phyloP scores from a whole-genome alignment of 2,329 filamentous ascomycete species.

The Polychaeton citri region DNA sequence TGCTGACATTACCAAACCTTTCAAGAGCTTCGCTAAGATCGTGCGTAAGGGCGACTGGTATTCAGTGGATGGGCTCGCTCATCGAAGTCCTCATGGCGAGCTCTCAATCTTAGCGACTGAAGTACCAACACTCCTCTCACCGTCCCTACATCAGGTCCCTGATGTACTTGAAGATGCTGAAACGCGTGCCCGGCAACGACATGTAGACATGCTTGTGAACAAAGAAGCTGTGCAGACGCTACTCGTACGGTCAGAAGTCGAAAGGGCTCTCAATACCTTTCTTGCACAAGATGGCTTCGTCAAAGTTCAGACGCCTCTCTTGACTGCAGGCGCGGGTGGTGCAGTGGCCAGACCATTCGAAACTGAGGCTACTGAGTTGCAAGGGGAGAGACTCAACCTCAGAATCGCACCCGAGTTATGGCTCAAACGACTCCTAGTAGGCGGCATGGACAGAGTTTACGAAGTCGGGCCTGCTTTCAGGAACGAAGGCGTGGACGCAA shows the following conservation, averaged over 20 bases:
- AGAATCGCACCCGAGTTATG: constrained; percentile 90
- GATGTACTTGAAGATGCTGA: constrained; percentile 56
- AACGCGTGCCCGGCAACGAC: constrained; percentile 60
- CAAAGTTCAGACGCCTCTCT: constrained; percentile 83
- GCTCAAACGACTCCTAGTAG: constrained; percentile 82
- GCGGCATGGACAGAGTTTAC: constrained; percentile 77
- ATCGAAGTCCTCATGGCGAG: constrained; percentile 58
- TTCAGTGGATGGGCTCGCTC: constrained; percentile 53
- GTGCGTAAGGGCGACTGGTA: constrained; percentile 73
- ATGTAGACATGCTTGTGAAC: constrained; percentile 77
- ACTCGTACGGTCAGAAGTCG: constrained; percentile 59
- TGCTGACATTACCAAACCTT: constrained; percentile 28
- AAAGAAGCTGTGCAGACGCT: constrained; percentile 53
- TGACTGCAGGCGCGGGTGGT: constrained; percentile 72
- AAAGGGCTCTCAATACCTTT: constrained; percentile 59
- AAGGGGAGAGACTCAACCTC: constrained; percentile 57
- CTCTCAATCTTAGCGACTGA: constrained; percentile 56
- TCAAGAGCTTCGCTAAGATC: constrained; percentile 49
- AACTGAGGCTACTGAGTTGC: constrained; percentile 64
- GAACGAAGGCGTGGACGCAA: constrained; percentile 76
- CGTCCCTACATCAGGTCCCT: constrained; percentile 68
- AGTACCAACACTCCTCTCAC: constrained; percentile 60
- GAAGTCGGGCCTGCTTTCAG: constrained; percentile 88
- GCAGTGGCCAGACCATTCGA: constrained; percentile 77
- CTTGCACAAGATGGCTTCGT: constrained; percentile 61